These are phyloP conservation scores for Penicillium thymicola DNA, from an alignment of 2,329 filamentous ascomycete species.

Conservation along the genomic window DNA sequence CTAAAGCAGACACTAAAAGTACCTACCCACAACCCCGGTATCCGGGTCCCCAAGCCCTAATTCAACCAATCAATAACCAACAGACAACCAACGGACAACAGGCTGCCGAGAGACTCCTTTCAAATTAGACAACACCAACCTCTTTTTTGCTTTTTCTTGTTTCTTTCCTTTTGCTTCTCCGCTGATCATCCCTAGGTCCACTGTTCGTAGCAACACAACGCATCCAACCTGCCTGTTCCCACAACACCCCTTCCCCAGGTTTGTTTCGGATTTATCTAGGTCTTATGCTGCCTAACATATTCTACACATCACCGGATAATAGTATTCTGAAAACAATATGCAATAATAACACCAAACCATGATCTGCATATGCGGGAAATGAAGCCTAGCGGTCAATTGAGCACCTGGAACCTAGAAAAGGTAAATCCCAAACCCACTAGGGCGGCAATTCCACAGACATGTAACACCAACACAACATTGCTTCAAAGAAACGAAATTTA, in stretches of 20 bases:
- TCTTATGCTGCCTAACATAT: neutral
- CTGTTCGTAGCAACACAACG: neutral
- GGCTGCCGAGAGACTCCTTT: conserved; percentile 2
- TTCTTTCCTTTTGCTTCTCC: neutral
- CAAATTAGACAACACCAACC: conserved; percentile 6
- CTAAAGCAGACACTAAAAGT: neutral
- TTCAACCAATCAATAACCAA: conserved; percentile 4
- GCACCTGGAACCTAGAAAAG: neutral
- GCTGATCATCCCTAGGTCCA: neutral
- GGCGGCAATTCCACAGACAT: neutral
- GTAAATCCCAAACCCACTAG: neutral
- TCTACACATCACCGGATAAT: neutral
- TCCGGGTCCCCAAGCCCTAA: conserved; percentile 3
- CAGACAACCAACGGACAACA: neutral
- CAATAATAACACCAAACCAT: neutral
- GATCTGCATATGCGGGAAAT: conserved; percentile 14
- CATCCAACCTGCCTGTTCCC: neutral
- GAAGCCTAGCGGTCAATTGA: conserved; percentile 4
- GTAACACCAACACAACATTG: neutral
- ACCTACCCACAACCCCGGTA: conserved; percentile 2
- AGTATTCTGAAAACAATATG: too few relatives aligned
- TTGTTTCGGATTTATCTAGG: conserved; percentile 1
- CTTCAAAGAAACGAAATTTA: neutral
- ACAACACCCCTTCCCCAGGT: conserved; percentile 11
- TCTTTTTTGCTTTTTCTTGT: conserved; percentile 1